phyloP scores from a whole-genome alignment of 2,329 filamentous ascomycete species.

The Pleoardoris graminearum region DNA sequence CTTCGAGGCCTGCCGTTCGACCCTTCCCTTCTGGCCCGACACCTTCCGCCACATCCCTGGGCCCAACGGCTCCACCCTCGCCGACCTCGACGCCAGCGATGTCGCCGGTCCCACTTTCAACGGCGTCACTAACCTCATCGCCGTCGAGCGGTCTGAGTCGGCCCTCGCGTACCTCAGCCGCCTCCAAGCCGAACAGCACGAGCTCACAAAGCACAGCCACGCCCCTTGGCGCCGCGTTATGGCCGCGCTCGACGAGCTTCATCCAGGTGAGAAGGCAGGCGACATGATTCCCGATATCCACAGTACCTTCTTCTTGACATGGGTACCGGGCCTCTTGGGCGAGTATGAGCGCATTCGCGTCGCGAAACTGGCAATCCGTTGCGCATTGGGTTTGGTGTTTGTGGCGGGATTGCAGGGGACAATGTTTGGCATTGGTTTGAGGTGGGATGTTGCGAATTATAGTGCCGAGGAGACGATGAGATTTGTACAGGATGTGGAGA shows the following conservation, averaged over 20 bases:
- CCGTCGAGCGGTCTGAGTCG: not conserved
- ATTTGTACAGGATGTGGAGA: conserved; percentile 4
- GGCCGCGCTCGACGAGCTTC: not conserved
- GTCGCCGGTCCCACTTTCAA: conserved; percentile 6
- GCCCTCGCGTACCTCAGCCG: conserved; percentile 1
- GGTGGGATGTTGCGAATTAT: conserved; percentile 7
- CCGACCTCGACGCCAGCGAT: conserved; percentile 5
- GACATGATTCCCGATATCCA: not conserved
- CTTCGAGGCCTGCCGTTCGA: not conserved
- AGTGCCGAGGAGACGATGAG: not conserved
- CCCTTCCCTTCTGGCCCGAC: conserved; percentile 4
- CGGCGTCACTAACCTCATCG: conserved; percentile 1
- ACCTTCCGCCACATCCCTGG: conserved; percentile 3
- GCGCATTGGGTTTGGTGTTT: conserved; percentile 5
- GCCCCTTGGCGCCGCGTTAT: conserved; percentile 4
- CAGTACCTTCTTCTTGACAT: conserved; percentile 1
- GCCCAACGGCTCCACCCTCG: not conserved
- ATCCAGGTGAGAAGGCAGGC: conserved; percentile 2
- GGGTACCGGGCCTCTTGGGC: conserved; percentile 1
- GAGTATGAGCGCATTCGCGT: conserved; percentile 1
- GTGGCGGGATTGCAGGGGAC: conserved; percentile 1
- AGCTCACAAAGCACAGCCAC: not conserved
- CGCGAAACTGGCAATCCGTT: not conserved
- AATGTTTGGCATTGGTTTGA: not conserved
- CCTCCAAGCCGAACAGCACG: not conserved